Conservation (phyloP, 139 green algal genomes). For the Nannochloris sp. region DNA sequence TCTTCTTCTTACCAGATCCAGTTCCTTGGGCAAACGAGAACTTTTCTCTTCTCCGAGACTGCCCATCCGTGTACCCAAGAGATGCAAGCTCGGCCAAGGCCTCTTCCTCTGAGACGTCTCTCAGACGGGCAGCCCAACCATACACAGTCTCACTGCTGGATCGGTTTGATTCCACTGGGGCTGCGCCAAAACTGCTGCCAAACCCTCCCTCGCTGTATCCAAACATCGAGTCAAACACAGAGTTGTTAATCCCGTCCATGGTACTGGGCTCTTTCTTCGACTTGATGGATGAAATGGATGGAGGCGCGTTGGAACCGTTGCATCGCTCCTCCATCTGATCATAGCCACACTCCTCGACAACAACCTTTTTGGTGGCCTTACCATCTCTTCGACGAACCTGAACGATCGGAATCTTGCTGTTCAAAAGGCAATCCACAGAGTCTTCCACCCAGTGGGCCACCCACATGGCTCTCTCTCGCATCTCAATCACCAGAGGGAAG, state of each 20-base stretch:
- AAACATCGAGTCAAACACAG: slow-evolving; percentile 38
- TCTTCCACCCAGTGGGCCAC: slow-evolving; percentile 79
- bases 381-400: slow-evolving; percentile 49
- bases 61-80: slow-evolving; percentile 23
- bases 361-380: slow-evolving; percentile 17
- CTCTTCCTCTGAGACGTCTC: slow-evolving; percentile 45
- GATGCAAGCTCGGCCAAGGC: slow-evolving; percentile 27
- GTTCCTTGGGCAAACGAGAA: slow-evolving; percentile 7
- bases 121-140: slow-evolving; percentile 43
- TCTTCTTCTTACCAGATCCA: slow-evolving; percentile 15
- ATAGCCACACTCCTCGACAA: slow-evolving; percentile 31
- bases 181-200: slow-evolving; percentile 2
- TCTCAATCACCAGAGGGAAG: slow-evolving; percentile 94
- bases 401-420: slow-evolving; percentile 60
- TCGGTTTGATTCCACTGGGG: not conserved
- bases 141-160: slow-evolving; percentile 24
- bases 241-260: slow-evolving; percentile 14
- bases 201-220: slow-evolving; percentile 17
- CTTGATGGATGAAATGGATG: no score
- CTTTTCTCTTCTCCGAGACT: slow-evolving; percentile 3
- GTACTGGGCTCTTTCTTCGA: not conserved
- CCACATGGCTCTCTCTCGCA: slow-evolving; percentile 79
- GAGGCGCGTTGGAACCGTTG: not conserved
- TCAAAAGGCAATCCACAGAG: slow-evolving; percentile 71
- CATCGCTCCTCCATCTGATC: slow-evolving; percentile 14